Percentiles rank a stretch among this genome's conserved stretches.
phyloP scores from a whole-genome alignment of 163 green algal species.

The Prototheca stagnorum region DNA sequence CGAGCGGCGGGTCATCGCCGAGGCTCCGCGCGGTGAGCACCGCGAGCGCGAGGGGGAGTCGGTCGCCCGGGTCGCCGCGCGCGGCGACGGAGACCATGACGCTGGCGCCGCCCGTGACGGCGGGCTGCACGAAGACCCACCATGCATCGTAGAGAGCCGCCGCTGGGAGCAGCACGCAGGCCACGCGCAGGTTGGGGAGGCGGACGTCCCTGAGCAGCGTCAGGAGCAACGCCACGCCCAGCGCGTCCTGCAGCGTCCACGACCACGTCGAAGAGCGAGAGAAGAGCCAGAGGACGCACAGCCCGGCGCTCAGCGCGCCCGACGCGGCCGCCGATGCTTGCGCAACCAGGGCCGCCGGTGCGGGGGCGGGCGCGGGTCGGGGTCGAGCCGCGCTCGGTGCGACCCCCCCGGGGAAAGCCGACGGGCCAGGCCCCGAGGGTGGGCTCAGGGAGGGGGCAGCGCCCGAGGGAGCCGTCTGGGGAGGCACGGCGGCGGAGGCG shows the following conservation, averaged over 20 bases:
- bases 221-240: conserved; percentile 52
- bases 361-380: too few relatives aligned
- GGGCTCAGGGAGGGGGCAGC: neutral
- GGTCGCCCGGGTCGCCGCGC: conserved; percentile 1
- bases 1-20: conserved; percentile 25
- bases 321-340: neutral
- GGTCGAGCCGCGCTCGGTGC: too few relatives aligned
- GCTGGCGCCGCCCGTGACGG: conserved; percentile 42
- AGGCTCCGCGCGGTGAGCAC: conserved; percentile 31
- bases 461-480: neutral
- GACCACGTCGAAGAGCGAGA: conserved; percentile 1
- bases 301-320: neutral
- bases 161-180: conserved; percentile 55
- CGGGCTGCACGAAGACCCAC: conserved; percentile 88
- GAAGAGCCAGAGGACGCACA: conserved; percentile 3
- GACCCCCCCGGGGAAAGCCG: neutral
- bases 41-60: conserved; percentile 77
- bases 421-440: neutral
- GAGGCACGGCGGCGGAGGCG: too few relatives aligned
- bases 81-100: conserved; percentile 74
- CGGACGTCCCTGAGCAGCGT: conserved; percentile 47
- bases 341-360: too few relatives aligned
- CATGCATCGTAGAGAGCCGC: conserved; percentile 80
- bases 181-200: conserved; percentile 52
- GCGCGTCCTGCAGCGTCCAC: conserved; percentile 35